phyloP scores from a whole-genome alignment of 2,329 filamentous ascomycete genomes.

The Xylaria digitata region DNA sequence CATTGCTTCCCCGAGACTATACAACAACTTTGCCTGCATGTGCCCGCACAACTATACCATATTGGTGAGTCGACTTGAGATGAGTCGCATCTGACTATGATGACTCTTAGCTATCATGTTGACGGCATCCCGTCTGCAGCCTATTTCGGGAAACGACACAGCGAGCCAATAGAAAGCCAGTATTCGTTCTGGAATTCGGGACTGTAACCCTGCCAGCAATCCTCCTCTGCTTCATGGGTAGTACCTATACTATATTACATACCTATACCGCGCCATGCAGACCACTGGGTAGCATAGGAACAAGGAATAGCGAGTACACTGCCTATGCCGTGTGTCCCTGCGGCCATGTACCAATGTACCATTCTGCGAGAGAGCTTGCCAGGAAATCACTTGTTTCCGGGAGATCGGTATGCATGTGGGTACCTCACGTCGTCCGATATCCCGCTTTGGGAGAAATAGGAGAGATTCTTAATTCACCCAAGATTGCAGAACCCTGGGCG shows the following conservation, averaged over 20 bases:
- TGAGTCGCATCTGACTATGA: slow-evolving; percentile 8
- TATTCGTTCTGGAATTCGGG: slow-evolving; percentile 21
- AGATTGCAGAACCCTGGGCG: background rate
- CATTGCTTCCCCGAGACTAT: slow-evolving; percentile 19
- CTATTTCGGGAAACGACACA: slow-evolving; percentile 30
- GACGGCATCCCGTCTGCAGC: slow-evolving; percentile 24
- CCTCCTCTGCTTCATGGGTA: slow-evolving; percentile 17
- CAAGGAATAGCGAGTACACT: slow-evolving; percentile 4
- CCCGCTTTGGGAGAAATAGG: slow-evolving; percentile 14
- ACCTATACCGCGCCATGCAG: background rate
- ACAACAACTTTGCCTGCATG: slow-evolving; percentile 23
- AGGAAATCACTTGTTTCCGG: slow-evolving; percentile 16
- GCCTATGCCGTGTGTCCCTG: too few species aligned
- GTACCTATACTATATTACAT: background rate
- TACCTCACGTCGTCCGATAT: slow-evolving; percentile 2
- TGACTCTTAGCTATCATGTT: background rate
- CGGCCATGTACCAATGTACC: slow-evolving; percentile 7
- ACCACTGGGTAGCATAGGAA: slow-evolving; percentile 5
- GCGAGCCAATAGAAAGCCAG: slow-evolving; percentile 25
- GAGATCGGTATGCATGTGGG: slow-evolving; percentile 25
- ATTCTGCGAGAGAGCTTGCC: background rate
- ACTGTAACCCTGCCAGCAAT: slow-evolving; percentile 13
- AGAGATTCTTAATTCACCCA: background rate
- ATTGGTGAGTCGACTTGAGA: slow-evolving; percentile 19
- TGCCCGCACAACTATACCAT: background rate